A percentile compares a stretch with the other conserved stretches of the same genome.
Evolutionary conservation across 2,329 filamentous ascomycete genomes (phyloP).

Genomic region (Daldinia eschscholtzii): DNA sequence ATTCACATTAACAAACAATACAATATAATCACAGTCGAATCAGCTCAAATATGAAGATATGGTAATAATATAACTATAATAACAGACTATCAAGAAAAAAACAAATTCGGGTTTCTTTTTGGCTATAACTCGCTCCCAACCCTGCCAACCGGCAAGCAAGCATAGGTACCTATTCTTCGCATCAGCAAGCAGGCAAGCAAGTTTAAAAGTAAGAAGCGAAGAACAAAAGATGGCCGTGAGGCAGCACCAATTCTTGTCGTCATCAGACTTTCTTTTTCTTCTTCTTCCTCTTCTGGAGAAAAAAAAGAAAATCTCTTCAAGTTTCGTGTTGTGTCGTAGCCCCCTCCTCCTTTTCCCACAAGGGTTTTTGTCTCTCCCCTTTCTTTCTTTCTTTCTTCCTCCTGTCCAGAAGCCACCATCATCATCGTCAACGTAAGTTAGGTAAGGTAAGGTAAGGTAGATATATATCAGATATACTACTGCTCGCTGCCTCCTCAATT

Average conservation of each 20-base stretch:
- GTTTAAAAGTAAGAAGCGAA: conserved; percentile 35
- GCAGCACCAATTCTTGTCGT: conserved; percentile 51
- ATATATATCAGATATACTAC: not conserved
- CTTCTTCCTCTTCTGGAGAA: conserved; percentile 28
- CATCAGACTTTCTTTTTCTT: conserved; percentile 24
- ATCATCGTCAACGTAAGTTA: conserved; percentile 17
- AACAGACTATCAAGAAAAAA: conserved; percentile 39
- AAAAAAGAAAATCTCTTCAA: not conserved
- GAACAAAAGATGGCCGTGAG: conserved; percentile 54
- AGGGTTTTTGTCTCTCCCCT: conserved; percentile 11
- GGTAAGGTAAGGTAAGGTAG: not conserved
- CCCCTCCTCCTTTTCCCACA: conserved; percentile 3
- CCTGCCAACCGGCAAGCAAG: conserved; percentile 25
- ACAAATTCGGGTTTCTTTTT: conserved; percentile 25
- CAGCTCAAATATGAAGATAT: conserved; percentile 10
- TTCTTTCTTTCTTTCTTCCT: not conserved
- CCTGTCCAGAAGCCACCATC: conserved; percentile 23
- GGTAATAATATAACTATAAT: conserved; percentile 23
- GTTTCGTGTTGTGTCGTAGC: conserved; percentile 16
- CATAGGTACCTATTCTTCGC: not conserved
- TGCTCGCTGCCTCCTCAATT: conserved; percentile 23
- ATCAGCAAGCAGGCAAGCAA: conserved; percentile 31
- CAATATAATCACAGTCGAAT: not conserved
- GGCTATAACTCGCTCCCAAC: conserved; percentile 6
- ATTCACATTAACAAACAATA: not conserved